Conservation (phyloP, 1,284 basidiomycete genomes). For the Tranzscheliella williamsii region DNA sequence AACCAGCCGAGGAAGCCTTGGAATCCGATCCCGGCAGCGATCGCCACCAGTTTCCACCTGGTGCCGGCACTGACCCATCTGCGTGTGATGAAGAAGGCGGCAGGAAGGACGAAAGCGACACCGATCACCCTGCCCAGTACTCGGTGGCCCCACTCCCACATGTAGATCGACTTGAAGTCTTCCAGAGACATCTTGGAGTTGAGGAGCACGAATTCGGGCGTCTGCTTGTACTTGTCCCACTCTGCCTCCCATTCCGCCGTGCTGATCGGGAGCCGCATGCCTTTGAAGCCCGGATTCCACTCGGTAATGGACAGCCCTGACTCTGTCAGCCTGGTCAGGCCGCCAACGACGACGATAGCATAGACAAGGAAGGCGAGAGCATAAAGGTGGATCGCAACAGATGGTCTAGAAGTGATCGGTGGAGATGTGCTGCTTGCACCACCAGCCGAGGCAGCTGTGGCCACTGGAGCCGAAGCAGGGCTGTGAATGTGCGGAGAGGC, state of each 20-base stretch:
- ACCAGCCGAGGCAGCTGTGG: no score
- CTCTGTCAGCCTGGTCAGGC: conserved; percentile 94
- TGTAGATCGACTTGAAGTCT: conserved; percentile 96
- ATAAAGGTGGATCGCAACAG: conserved; percentile 77
- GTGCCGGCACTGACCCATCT: conserved; percentile 60
- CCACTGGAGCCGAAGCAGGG: no score
- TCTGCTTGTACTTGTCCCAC: conserved; percentile 91
- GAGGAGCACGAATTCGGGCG: conserved; percentile 80
- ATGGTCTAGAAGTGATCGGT: no score
- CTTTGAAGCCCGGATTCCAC: conserved; percentile 87
- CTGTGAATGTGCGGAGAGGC: no score
- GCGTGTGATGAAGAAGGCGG: conserved; percentile 38
- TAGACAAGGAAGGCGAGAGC: conserved; percentile 82
- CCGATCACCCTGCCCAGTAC: conserved; percentile 90
- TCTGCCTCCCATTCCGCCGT: conserved; percentile 81
- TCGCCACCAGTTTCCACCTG: conserved; percentile 70
- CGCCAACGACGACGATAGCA: conserved; percentile 90
- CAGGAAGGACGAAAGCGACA: conserved; percentile 62
- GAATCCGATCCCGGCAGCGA: conserved; percentile 80
- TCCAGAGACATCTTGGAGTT: conserved; percentile 83
- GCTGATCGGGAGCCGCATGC: conserved; percentile 80
- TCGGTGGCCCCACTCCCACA: conserved; percentile 98
- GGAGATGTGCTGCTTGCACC: no score
- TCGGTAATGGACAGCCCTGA: conserved; percentile 97
- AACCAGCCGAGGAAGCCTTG: conserved; percentile 97